Percentiles rank a stretch among this genome's conserved stretches.
Evolutionary conservation across 1,139 yeast species (phyloP).

Genomic region (Schwanniomyces etchellsii): DNA sequence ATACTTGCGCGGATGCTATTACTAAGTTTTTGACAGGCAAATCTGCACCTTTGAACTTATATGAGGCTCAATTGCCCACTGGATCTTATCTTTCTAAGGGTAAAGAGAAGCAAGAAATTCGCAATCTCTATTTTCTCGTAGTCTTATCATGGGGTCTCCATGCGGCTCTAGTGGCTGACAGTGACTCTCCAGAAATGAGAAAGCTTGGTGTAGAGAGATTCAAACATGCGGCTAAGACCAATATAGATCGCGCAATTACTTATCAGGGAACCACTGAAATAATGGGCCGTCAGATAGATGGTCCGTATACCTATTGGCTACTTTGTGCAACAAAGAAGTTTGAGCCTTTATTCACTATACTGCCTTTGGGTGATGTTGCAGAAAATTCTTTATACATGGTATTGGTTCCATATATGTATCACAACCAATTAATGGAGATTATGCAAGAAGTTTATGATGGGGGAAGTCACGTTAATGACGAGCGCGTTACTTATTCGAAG

Average conservation of each 20-base stretch:
- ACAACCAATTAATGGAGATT: conserved; percentile 42
- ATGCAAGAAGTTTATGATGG: conserved; percentile 55
- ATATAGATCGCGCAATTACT: conserved; percentile 42
- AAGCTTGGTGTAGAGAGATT: conserved; percentile 64
- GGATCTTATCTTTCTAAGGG: conserved; percentile 29
- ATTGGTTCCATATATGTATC: conserved; percentile 36
- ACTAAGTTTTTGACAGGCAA: conserved; percentile 34
- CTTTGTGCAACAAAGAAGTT: conserved; percentile 57
- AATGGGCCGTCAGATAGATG: conserved; percentile 12
- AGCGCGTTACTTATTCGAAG: conserved; percentile 37
- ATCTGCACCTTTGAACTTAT: conserved; percentile 44
- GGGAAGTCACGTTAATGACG: conserved; percentile 48
- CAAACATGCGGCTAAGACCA: conserved; percentile 56
- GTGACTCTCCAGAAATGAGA: conserved; percentile 65
- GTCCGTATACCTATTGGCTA: conserved; percentile 63
- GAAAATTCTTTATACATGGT: conserved; percentile 50
- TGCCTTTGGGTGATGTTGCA: conserved; percentile 59
- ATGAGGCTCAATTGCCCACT: conserved; percentile 48
- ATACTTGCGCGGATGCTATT: conserved; percentile 32
- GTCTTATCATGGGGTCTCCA: conserved; percentile 86
- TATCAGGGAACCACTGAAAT: conserved; percentile 40
- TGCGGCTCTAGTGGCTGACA: conserved; percentile 76
- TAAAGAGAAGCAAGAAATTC: conserved; percentile 11
- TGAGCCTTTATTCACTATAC: conserved; percentile 66
- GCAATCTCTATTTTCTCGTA: conserved; percentile 46